phyloP scores from a whole-genome alignment of 2,329 filamentous ascomycete species.

The Scorias spongiosa region DNA sequence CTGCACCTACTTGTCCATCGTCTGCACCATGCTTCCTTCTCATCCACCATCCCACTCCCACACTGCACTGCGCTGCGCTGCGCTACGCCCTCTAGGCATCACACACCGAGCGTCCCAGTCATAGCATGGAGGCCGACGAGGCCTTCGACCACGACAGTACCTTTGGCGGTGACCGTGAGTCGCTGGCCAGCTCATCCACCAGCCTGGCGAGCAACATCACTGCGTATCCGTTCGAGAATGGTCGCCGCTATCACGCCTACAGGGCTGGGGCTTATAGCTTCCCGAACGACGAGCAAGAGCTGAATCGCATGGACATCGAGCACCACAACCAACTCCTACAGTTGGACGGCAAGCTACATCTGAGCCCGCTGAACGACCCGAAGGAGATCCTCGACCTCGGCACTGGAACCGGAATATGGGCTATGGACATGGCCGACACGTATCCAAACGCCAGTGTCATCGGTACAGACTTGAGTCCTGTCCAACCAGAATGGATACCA shows the following conservation, averaged over 20 bases:
- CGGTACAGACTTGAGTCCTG: conserved; percentile 24
- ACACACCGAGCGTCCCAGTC: background rate
- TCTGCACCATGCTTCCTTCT: too few species aligned
- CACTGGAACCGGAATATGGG: conserved; percentile 37
- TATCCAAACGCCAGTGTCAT: conserved; percentile 17
- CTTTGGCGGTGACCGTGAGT: conserved; percentile 14
- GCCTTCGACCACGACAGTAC: conserved; percentile 12
- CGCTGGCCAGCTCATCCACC: conserved; percentile 8
- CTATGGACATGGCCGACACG: conserved; percentile 27
- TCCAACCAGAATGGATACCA: conserved; percentile 18
- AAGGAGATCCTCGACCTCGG: conserved; percentile 33
- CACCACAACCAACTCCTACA: conserved; percentile 18
- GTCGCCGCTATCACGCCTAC: conserved; percentile 17
- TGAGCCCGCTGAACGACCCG: conserved; percentile 26
- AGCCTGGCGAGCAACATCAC: conserved; percentile 3
- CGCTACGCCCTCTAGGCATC: too few species aligned
- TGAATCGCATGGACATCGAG: conserved; percentile 17
- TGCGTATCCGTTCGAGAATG: conserved; percentile 5
- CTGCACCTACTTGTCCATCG: too few species aligned
- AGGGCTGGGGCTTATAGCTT: conserved; percentile 17
- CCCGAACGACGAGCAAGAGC: conserved; percentile 19
- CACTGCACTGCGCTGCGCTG: too few species aligned
- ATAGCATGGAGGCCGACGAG: conserved; percentile 13
- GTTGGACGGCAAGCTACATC: conserved; percentile 21
- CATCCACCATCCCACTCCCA: too few species aligned